Percentiles rank a stretch among this genome's conserved stretches.
Evolutionary conservation across 2,329 filamentous ascomycete species (phyloP).

Genomic region (Aspergillus sp.): DNA sequence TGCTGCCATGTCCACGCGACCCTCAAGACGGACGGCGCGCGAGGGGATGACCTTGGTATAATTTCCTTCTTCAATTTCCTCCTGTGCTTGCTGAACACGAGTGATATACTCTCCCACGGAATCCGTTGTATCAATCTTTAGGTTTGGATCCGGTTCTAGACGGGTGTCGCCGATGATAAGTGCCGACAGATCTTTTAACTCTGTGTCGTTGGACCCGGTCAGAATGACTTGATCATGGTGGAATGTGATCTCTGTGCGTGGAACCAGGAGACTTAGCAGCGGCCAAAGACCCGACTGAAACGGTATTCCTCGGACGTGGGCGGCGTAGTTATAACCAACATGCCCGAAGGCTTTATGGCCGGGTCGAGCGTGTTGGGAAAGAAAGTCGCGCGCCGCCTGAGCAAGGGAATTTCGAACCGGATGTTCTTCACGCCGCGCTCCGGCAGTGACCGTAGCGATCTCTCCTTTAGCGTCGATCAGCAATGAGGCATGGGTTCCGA

Average conservation of each 20-base stretch:
- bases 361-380: background rate
- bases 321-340: constrained; percentile 17
- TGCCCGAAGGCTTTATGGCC: constrained; percentile 12
- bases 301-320: constrained; percentile 4
- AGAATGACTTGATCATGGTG: background rate
- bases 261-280: constrained; percentile 8
- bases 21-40: constrained; percentile 4
- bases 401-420: background rate
- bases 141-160: background rate
- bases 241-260: constrained; percentile 1
- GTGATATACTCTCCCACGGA: background rate
- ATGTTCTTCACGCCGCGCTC: background rate
- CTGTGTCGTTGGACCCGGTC: background rate
- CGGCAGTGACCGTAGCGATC: background rate
- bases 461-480: constrained; percentile 9
- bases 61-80: constrained; percentile 6
- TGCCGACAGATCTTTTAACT: background rate
- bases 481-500: constrained; percentile 10
- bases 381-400: constrained; percentile 7
- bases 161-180: background rate
- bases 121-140: background rate
- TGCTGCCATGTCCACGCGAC: constrained; percentile 12
- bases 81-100: constrained; percentile 2
- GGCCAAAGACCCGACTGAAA: constrained; percentile 13
- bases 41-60: constrained; percentile 19